Percentiles rank a stretch among this genome's conserved stretches.
Evolutionary conservation across 331 rosid species (phyloP).

Genomic region (Rosa hybrid): DNA sequence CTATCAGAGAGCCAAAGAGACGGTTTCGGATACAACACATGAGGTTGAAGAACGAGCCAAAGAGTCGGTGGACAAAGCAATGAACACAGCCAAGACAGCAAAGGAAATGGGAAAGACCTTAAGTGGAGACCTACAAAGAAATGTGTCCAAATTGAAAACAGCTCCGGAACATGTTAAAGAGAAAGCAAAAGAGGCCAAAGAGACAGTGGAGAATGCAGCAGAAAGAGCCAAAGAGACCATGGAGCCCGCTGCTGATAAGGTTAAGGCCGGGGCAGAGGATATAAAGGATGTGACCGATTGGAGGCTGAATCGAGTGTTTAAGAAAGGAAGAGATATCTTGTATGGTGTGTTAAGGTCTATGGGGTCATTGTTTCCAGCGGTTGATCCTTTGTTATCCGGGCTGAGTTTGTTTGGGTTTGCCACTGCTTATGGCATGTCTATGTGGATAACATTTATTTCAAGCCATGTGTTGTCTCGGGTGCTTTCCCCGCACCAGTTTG

Average conservation of each 20-base stretch:
- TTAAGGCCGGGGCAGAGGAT: conserved; percentile 12
- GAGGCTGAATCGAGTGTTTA: neutral
- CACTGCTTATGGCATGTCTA: conserved; percentile 64
- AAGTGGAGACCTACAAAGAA: neutral
- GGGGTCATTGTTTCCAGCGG: neutral
- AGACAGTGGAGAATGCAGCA: neutral
- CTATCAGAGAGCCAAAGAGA: conserved; percentile 32
- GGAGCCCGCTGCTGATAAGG: neutral
- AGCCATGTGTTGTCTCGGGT: conserved; percentile 55
- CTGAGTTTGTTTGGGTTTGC: conserved; percentile 50
- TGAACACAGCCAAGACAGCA: conserved; percentile 6
- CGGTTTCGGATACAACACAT: conserved; percentile 21
- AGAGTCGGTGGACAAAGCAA: conserved; percentile 24
- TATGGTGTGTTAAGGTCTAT: neutral
- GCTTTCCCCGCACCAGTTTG: conserved; percentile 77
- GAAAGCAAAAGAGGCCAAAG: conserved; percentile 8
- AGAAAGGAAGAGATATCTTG: neutral
- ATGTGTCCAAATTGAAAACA: neutral
- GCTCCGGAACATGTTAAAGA: conserved; percentile 11
- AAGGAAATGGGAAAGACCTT: conserved; percentile 14
- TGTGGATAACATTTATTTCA: conserved; percentile 74
- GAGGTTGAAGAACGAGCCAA: conserved; percentile 30
- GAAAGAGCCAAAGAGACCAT: neutral
- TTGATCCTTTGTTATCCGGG: conserved; percentile 23
- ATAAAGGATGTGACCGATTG: conserved; percentile 9